Percentiles rank a stretch among this genome's conserved stretches.
Evolutionary conservation across 106 monocot species (phyloP).

Genomic region (Amphibolis antarctica): DNA sequence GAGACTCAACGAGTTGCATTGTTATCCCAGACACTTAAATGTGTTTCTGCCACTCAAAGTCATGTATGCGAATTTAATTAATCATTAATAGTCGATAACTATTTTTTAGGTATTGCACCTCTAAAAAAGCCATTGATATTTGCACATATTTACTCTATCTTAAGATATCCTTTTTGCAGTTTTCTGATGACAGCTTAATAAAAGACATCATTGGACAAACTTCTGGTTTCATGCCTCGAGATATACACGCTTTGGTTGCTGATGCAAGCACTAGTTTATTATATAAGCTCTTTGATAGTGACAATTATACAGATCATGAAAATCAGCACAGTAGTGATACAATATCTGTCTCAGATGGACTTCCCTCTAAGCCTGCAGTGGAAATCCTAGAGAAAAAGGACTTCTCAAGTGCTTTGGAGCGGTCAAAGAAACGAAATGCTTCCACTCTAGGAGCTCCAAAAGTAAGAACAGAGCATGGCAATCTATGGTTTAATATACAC

Average conservation of each 20-base stretch:
- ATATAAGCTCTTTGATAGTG: conserved; percentile 19
- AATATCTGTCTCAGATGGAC: conserved; percentile 5
- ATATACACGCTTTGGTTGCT: conserved; percentile 66
- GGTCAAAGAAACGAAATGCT: conserved; percentile 84
- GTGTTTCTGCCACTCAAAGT: conserved; percentile 24
- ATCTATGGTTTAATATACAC: too few species aligned
- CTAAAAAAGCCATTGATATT: too few species aligned
- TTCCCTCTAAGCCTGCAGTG: conserved; percentile 1
- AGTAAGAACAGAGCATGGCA: conserved; percentile 27
- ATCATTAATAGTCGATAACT: neutral
- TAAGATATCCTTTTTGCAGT: conserved; percentile 30
- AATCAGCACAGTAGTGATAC: conserved; percentile 8
- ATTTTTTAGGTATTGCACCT: too few species aligned
- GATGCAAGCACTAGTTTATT: conserved; percentile 62
- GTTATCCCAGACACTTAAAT: conserved; percentile 42
- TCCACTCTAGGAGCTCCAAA: conserved; percentile 86
- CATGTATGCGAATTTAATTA: conserved; percentile 12
- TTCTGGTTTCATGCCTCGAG: conserved; percentile 88
- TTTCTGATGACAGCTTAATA: conserved; percentile 24
- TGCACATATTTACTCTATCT: neutral
- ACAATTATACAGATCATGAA: conserved; percentile 2
- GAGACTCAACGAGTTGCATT: conserved; percentile 48
- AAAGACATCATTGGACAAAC: conserved; percentile 68
- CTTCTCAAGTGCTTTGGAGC: conserved; percentile 59
- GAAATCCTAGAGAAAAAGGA: conserved; percentile 39